phyloP scores from a whole-genome alignment of 2,329 filamentous ascomycete genomes.

The Dactylellina parvicollis region DNA sequence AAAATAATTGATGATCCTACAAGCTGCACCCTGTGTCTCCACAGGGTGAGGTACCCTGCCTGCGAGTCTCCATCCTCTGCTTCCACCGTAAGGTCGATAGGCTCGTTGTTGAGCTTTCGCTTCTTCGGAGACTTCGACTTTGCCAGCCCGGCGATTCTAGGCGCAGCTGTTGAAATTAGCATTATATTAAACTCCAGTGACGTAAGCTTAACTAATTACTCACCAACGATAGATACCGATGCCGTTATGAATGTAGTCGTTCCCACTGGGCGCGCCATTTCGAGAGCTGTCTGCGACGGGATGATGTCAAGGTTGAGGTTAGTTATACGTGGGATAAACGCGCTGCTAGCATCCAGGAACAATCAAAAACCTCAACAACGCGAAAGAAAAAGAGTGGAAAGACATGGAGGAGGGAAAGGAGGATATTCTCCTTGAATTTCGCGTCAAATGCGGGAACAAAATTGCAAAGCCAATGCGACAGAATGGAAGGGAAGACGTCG shows the following conservation, averaged over 20 bases:
- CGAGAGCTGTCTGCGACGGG: neutral
- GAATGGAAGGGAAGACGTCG: neutral
- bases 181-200: neutral
- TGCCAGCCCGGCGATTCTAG: neutral
- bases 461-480: slow-evolving; percentile 10
- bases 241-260: slow-evolving; percentile 10
- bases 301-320: neutral
- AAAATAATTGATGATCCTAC: neutral
- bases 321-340: neutral
- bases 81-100: neutral
- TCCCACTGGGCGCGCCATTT: slow-evolving; percentile 29
- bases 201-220: neutral
- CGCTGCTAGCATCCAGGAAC: neutral
- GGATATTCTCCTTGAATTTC: neutral
- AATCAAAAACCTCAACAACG: neutral
- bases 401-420: neutral
- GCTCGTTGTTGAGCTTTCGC: neutral
- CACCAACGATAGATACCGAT: neutral
- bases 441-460: neutral
- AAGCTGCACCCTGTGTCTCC: slow-evolving; percentile 36
- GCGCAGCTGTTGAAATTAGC: neutral
- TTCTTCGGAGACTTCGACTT: slow-evolving; percentile 11
- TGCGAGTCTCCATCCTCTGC: neutral
- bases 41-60: slow-evolving; percentile 22
- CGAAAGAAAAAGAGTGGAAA: neutral